Evolutionary conservation across 441 rosid genomes (phyloP), one percentile per base, ranked within the genome.

Genomic region (Mallotus repandus): DNA sequence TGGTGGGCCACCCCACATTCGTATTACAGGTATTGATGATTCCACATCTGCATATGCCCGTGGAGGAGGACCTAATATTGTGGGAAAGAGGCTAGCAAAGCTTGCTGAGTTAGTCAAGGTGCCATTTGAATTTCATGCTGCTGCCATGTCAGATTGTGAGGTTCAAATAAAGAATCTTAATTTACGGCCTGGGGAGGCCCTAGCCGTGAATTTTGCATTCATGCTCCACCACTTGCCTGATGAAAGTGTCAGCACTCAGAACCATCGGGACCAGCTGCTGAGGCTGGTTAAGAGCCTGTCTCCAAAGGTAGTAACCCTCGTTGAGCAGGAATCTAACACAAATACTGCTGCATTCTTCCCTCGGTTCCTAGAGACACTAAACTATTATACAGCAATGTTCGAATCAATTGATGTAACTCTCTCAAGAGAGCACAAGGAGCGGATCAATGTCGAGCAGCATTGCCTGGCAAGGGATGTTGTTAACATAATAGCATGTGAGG

Each of bases 271-370:
- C 73, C 84, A 89, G 73, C 79, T 93, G 62, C 75, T 93, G 72
- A 84, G 93, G 83, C 77, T 88, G 79, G 96, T 93, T 50, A 91
- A 88, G 82, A 77, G 87, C 76, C 66, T 93, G 69, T 85, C 89
- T 45, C 94, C 98, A 0, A 93, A 88, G 69, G 94, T 93, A 5
- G 96, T 89, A 74, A 91, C 97, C 72, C 91, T 93, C 14, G 94
- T 91, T 46, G 98, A 93, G 81, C 96, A 91, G 83, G 98, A 93
- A 79, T 89, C 98, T 13, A 93, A 93, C 79, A 93, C 98, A 18
- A 93, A 93, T 78, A 91, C 96, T 7, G 89, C 98, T 16, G 83
- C 97, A 16, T 93, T 93, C 85, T 82, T 89, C 75, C 91, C 93
- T 0, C 83, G 98, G 78, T 93, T 93, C 83, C 76, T 80, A 0